Base-by-base conservation (phyloP, 768 basidiomycete species). In the Harrya chromipes region DNA sequence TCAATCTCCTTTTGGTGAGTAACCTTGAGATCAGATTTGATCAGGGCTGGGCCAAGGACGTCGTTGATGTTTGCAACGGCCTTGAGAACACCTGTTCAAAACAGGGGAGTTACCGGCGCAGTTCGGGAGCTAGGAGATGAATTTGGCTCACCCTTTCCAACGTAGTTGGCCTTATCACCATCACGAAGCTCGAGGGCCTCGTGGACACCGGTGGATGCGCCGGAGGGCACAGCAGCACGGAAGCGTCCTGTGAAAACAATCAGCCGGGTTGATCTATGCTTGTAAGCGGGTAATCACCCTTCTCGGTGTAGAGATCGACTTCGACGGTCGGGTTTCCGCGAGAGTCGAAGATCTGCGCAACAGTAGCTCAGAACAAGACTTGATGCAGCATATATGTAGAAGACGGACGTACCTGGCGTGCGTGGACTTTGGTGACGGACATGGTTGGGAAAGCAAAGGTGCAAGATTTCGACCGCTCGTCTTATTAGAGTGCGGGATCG, bases 101-200 rank as follows among this genome's bases (percentile, higher is more conserved):
- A 49, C 26, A 37, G 27, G 42, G 36, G 29, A 29, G 39, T 54
- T 21, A 16, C 46, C 13, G 26, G 13, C 2, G 24, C 29, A 31
- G n/a, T 34, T 26, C 9, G 41, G 31, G 29, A 40, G 31, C 8
- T 40, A 24, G 14, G 29, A n/a, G n/a, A 19, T 42, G 24, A 29
- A 17, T 6, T 42, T 16, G 10, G 56, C 81, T 52, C 62, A 88
- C 95, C 95, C 79, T 98, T 99, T 65, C 97, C 97, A 61, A 97
- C 81, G 69, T 97, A 99, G 63, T 83, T 82, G 58, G 72, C 72
- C 74, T 97, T 97, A 77, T 93, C 94, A 56, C 87, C 87, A 72
- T 99, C 97, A 60, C 97, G 92, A 72, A 99, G 89, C 75, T 99
- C 97, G 59, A 97, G 92, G 55, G 97, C 97, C 73, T 99, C 97